Conservation (phyloP, 768 basidiomycete genomes). For the Boletus speciosus region DNA sequence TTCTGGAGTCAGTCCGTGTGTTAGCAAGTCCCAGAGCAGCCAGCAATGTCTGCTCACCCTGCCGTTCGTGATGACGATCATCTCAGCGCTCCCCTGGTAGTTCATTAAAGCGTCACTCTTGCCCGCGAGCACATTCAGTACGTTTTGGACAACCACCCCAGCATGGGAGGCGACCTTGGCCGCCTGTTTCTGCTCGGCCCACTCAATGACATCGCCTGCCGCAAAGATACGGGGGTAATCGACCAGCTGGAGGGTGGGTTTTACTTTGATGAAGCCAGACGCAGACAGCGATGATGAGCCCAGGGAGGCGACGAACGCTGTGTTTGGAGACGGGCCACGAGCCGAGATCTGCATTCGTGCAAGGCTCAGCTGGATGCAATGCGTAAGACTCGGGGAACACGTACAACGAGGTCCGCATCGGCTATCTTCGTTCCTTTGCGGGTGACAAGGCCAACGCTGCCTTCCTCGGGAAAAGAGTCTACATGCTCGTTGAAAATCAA, state of each 20-base stretch:
- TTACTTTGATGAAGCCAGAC: slow-evolving; percentile 46
- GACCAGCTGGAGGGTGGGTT: slow-evolving; percentile 54
- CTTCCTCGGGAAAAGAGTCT: slow-evolving; percentile 41
- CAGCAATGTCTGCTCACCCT: slow-evolving; percentile 37
- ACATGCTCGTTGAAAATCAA: slow-evolving; percentile 52
- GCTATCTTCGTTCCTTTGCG: slow-evolving; percentile 46
- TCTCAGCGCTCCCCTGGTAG: slow-evolving; percentile 50
- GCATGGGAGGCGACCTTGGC: slow-evolving; percentile 47
- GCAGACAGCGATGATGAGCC: slow-evolving; percentile 33
- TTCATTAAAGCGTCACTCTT: slow-evolving; percentile 29
- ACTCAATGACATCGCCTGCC: slow-evolving; percentile 61
- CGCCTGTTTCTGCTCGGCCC: slow-evolving; percentile 58
- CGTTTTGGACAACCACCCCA: slow-evolving; percentile 45
- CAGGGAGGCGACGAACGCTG: slow-evolving; percentile 49
- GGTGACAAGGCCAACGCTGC: slow-evolving; percentile 41
- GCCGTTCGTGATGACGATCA: slow-evolving; percentile 54
- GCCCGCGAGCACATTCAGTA: slow-evolving; percentile 42
- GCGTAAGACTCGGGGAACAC: slow-evolving; percentile 12
- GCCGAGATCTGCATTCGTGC: slow-evolving; percentile 20
- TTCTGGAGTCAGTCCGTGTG: slow-evolving; percentile 25
- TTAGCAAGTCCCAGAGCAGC: not conserved
- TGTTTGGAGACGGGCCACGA: slow-evolving; percentile 45
- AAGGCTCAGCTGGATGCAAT: not conserved
- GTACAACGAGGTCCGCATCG: slow-evolving; percentile 57
- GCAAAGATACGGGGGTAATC: slow-evolving; percentile 57